These are phyloP conservation scores for Heterococcus sp. DNA, from an alignment of 108 stramenopile species.

Conservation along the genomic window DNA sequence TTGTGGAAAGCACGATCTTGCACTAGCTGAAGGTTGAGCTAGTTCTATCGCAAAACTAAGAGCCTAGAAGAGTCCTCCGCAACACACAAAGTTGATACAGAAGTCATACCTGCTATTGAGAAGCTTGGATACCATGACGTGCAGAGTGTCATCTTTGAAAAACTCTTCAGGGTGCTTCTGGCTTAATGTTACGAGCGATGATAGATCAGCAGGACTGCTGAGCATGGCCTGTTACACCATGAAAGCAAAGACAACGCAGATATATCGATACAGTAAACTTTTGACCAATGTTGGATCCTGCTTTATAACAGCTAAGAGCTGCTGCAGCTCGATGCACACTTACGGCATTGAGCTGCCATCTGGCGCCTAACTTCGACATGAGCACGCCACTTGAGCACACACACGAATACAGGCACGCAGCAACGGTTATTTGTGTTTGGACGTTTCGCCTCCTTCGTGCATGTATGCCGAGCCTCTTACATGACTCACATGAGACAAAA, in stretches of 20 bases:
- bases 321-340: neutral
- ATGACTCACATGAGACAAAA: neutral
- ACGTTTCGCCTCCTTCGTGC: neutral
- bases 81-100: neutral
- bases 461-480: neutral
- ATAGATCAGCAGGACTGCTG: conserved; percentile 57
- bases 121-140: conserved; percentile 53
- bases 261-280: neutral
- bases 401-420: neutral
- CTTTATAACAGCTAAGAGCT: neutral
- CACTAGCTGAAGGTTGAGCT: neutral
- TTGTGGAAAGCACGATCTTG: too few relatives aligned
- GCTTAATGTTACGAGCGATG: conserved; percentile 54
- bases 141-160: conserved; percentile 43
- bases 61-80: neutral
- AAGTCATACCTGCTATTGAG: conserved; percentile 39
- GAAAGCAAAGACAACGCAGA: neutral
- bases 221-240: conserved; percentile 29
- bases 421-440: too few relatives aligned
- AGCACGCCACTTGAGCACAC: neutral
- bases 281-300: too few relatives aligned
- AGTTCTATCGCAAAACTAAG: neutral
- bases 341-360: conserved; percentile 42
- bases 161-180: conserved; percentile 44
- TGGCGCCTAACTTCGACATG: neutral